Base-by-base conservation (phyloP, 2,329 filamentous ascomycete genomes). In the Lasiodiplodia gonubiensis region DNA sequence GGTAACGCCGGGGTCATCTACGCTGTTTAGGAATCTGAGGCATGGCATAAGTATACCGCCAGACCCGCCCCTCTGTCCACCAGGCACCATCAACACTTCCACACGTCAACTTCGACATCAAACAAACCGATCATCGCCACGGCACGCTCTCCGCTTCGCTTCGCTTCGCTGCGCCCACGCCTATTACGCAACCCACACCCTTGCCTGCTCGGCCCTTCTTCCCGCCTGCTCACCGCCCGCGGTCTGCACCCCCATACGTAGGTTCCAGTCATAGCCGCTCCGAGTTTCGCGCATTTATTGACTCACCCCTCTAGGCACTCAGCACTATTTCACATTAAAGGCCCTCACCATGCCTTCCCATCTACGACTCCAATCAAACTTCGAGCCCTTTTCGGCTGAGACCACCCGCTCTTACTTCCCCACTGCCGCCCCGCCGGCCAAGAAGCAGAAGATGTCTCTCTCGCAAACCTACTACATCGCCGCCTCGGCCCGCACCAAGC, bases 401-500 rank as follows among this genome's bases (percentile, higher is more conserved):
- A 80, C 79, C 52, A 78, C 78, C 65, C 79, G 80, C 75, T 78
- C 79, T 63, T 72, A 78, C 78, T 78, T 80, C 74, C 54, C 69
- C 60, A 71, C 74, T 35, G 25, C 35, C 21, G 74, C 79, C 64
- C 80, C 80, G 69, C 79, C 82, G 67, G 78, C 80, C 70, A 83
- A 83, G 80, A 83, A 91, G 84, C 92, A 93, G 82, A 94, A 91
- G 83, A 98, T 98, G 95, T 96, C 92, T 80, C 91, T 98, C 84
- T 96, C 94, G 33, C 93, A 97, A 83, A 98, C 94, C 70, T 99
- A 98, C 90, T 97, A 93, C 85, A 91, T 98, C 75, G 95, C 95
- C 79, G 94, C 97, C 86, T 94, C 94, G 82, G 95, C 95, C 78
- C 90, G 95, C 80, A 91, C 90, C 75, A 99, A 99, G 93, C 93